Base-by-base conservation (phyloP, 2,329 filamentous ascomycete species). In the Trichoderma asperellum region DNA sequence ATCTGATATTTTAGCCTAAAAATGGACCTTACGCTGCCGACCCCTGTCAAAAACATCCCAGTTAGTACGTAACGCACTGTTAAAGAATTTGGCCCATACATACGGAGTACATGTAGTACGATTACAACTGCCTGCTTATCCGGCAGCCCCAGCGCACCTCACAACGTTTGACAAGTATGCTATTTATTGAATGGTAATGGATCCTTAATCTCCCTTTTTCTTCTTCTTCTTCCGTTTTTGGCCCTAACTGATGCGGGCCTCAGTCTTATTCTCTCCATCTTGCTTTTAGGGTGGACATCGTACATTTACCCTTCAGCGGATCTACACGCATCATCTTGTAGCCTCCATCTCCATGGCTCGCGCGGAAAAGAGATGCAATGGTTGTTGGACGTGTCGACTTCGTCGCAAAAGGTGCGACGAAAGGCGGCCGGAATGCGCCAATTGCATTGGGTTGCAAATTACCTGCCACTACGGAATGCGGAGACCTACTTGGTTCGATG, bases 361-460 rank as follows among this genome's bases (percentile, higher is more conserved):
- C 4, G 40, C 18, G 8, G 40, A 43, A n/a, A 43, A n/a, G 18
- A 43, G 18, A n/a, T 8, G 40, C 40, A 7, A 60, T 29, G 58
- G 58, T 12, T 60, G 58, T 21, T 60, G 58, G 58, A 60, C 58
- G 16, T 60, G 58, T 43, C 58, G 58, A n/a, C 35, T 60, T 6
- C 58, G 58, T 5, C 58, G 58, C 58, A 60, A 60, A 43, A 60
- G 47, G 18, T 60, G 58, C n/a, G 58, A 40, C 18, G 58, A 60
- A 47, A 47, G 24, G 4, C 58, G 58, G 8, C 58, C 58, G 6
- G 35, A 29, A 40, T 60, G 58, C 24, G 24, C 37, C 58, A 60
- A 40, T 8, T 60, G 58, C 8, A 27, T 24, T 5, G 37, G 10
- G 2, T 18, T 60, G 37, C 35, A 60, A 32, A 47, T 60, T n/a